Conservation (phyloP, 108 stramenopile genomes). For the Skeletonema costatum region DNA sequence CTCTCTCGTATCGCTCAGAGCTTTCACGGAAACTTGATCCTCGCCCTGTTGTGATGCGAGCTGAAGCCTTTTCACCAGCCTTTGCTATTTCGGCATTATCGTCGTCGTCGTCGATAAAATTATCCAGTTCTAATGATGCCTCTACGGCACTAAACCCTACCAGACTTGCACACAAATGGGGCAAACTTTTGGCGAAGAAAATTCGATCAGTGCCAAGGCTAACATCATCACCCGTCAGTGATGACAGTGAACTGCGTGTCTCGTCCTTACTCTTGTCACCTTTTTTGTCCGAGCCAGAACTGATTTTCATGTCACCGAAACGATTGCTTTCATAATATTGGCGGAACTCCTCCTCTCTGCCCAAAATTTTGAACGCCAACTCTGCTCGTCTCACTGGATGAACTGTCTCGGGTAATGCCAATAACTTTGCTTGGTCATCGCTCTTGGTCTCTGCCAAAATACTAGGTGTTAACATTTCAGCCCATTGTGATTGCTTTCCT, state of each 20-base stretch:
- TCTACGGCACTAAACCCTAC: conserved; percentile 91
- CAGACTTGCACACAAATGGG: conserved; percentile 85
- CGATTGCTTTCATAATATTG: conserved; percentile 91
- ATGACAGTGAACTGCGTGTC: conserved; percentile 76
- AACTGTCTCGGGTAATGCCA: conserved; percentile 83
- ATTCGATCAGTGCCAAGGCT: conserved; percentile 86
- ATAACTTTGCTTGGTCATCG: conserved; percentile 78
- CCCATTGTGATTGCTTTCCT: conserved; percentile 59
- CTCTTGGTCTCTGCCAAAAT: conserved; percentile 67
- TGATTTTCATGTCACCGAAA: conserved; percentile 87
- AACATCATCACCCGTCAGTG: conserved; percentile 89
- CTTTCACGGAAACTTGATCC: conserved; percentile 80
- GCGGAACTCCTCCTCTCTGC: conserved; percentile 82
- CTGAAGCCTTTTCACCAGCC: conserved; percentile 26
- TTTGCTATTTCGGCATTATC: conserved; percentile 26
- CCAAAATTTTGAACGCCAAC: conserved; percentile 80
- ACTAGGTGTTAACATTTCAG: conserved; percentile 68
- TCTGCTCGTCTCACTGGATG: conserved; percentile 91
- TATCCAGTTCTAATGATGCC: conserved; percentile 86
- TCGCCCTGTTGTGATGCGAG: conserved; percentile 49
- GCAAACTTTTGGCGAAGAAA: conserved; percentile 87
- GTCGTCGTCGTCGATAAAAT: conserved; percentile 81
- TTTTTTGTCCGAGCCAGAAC: conserved; percentile 46
- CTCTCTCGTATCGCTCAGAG: conserved; percentile 83
- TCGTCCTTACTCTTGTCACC: conserved; percentile 61